Conservation (phyloP, 1,284 basidiomycete species). For the Boletellus sp. region DNA sequence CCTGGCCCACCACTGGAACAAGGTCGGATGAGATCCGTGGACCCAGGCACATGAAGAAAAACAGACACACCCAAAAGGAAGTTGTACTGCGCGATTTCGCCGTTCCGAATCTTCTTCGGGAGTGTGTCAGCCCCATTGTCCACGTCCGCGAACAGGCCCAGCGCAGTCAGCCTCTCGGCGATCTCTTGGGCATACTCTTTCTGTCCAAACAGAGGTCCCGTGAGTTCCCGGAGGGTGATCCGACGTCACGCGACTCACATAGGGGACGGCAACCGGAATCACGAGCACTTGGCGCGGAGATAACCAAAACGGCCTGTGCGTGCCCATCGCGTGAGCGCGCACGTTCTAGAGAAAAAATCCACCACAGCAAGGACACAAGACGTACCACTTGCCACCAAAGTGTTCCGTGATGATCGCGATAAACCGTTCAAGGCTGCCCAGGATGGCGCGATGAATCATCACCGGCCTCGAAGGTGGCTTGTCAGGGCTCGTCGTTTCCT, state of each 20-base stretch:
- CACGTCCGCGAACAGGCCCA: conserved; percentile 86
- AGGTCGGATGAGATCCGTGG: conserved; percentile 3
- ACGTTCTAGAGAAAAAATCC: no score
- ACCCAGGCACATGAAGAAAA: not conserved
- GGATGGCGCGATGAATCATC: conserved; percentile 97
- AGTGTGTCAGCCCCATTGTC: conserved; percentile 93
- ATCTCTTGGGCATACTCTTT: conserved; percentile 90
- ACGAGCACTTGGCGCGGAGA: conserved; percentile 93
- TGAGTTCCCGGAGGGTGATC: conserved; percentile 4
- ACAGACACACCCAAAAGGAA: conserved; percentile 82
- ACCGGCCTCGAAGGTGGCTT: conserved; percentile 77
- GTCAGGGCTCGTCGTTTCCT: conserved; percentile 50
- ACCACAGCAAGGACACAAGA: not conserved
- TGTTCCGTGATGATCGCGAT: conserved; percentile 98
- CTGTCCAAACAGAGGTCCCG: conserved; percentile 35
- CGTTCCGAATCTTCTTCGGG: conserved; percentile 94
- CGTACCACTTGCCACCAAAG: conserved; percentile 94
- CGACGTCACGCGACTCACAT: conserved; percentile 50
- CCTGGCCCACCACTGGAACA: conserved; percentile 85
- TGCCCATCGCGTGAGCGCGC: not conserved
- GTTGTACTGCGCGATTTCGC: conserved; percentile 92
- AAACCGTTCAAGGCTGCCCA: conserved; percentile 94
- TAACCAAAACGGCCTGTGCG: conserved; percentile 89
- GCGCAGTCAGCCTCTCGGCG: conserved; percentile 60
- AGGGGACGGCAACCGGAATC: conserved; percentile 88